A percentile compares a stretch with the other conserved stretches of the same genome.
Conservation (phyloP, 192 early-diverging fungal species). For the Entomortierella parvispora region DNA sequence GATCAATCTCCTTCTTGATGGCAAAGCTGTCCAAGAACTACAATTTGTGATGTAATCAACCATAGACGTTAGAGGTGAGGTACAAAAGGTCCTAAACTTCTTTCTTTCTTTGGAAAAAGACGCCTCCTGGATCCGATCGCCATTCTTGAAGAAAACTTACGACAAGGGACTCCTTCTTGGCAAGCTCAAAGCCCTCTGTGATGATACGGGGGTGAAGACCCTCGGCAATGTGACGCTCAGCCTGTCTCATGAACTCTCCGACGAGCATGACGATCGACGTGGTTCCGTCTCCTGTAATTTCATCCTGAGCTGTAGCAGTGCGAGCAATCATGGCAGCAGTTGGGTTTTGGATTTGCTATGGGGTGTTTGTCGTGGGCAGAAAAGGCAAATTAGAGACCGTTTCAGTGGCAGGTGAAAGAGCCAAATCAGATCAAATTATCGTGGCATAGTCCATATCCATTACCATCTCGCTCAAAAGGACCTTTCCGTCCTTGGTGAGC, state of each 20-base stretch:
- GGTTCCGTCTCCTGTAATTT: slow-evolving; percentile 98
- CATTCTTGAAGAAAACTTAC: slow-evolving; percentile 49
- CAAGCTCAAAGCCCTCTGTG: slow-evolving; percentile 96
- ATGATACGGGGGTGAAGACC: slow-evolving; percentile 96
- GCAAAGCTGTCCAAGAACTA: slow-evolving; percentile 94
- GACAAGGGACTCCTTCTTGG: slow-evolving; percentile 92
- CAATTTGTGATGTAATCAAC: too few species aligned
- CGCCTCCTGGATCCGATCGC: not conserved
- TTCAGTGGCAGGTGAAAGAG: too few species aligned
- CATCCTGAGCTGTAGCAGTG: slow-evolving; percentile 99
- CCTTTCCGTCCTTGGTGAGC: slow-evolving; percentile 99
- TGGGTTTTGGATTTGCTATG: slow-evolving; percentile 99
- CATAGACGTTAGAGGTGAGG: too few species aligned
- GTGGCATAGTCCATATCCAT: too few species aligned
- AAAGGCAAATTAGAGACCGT: too few species aligned
- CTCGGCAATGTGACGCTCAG: slow-evolving; percentile 92
- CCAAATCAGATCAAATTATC: slow-evolving; percentile 14
- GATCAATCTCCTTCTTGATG: slow-evolving; percentile 80
- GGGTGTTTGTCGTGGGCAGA: too few species aligned
- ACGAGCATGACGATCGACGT: slow-evolving; percentile 97
- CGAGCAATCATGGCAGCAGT: slow-evolving; percentile 99
- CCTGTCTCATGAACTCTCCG: slow-evolving; percentile 97
- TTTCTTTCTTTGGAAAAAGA: not conserved
- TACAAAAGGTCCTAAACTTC: too few species aligned
- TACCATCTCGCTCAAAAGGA: slow-evolving; percentile 98